Evolutionary conservation across 2,329 filamentous ascomycete species (phyloP), one percentile per base, ranked within the genome.

Genomic region (Phoma sp.): DNA sequence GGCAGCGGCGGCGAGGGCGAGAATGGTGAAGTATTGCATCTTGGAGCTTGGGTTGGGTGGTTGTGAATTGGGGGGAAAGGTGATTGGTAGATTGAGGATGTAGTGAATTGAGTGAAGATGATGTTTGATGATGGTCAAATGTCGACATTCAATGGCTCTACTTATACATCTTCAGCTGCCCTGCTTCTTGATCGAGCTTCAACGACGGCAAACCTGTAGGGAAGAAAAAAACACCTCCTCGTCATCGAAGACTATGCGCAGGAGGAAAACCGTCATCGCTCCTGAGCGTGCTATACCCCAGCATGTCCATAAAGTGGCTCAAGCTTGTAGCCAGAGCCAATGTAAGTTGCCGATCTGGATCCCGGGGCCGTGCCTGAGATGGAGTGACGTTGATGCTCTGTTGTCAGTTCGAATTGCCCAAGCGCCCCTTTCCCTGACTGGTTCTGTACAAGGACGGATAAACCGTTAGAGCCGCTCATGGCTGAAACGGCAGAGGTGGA

Each of bases 21-120:
- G 58, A 52, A 72, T 61, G 64, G 65, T 61, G 64, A 70, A 55
- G 72, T 71, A 74, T 40, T 65, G 70, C 72, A 74, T 76, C 25
- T 61, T 74, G 68, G 64, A 48, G 33, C 44, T 43, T 48, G 17
- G 6, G 29, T 36, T 40, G 10, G 43, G 56, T 43, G 33, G 47
- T 49, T 60, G 43, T 25, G 40, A 43, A 32, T 17, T 17, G 12
- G 43, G 37, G 58, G 29, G 58, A 44, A 36, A 41, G 40, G 50
- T 38, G 44, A 37, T 55, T 60, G 53, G 12, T 61, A 35, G 53
- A 57, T 25, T 51, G 36, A 29, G 43, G 45, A 55, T 51, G 60
- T 57, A 51, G 56, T 57, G 55, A 55, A 49, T 43, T 62, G 57
- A 60, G 55, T 51, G 41, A 41, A 51, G 61, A 62, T 67, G 62